These are phyloP conservation scores for Microcera coccophila DNA, from an alignment of 2,329 filamentous ascomycete species.

Conservation along the genomic window DNA sequence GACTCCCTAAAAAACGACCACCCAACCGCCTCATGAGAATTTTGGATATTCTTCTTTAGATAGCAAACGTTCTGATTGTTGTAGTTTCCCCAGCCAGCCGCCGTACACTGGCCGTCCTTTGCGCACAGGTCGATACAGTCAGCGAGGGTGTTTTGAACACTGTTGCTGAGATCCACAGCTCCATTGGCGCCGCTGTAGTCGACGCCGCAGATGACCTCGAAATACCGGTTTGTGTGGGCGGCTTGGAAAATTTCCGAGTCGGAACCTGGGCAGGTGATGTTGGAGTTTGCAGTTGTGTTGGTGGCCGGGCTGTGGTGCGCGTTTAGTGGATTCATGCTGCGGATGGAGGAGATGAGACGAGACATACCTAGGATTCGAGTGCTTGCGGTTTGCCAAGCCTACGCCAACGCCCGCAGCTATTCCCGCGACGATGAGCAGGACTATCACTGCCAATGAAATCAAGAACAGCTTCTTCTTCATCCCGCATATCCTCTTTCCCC, in stretches of 20 bases:
- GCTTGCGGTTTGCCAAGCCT: neutral
- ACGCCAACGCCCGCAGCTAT: neutral
- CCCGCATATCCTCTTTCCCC: neutral
- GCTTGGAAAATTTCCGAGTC: conserved; percentile 12
- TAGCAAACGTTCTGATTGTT: conserved; percentile 17
- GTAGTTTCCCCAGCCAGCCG: conserved; percentile 19
- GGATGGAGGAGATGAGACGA: neutral
- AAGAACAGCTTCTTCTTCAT: neutral
- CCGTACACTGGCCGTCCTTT: conserved; percentile 12
- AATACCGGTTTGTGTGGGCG: conserved; percentile 5
- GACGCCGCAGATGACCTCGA: conserved; percentile 16
- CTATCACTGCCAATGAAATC: neutral
- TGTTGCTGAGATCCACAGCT: conserved; percentile 10
- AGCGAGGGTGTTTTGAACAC: conserved; percentile 14
- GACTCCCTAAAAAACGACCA: conserved; percentile 1
- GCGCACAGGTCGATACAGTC: conserved; percentile 24
- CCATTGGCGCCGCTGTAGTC: conserved; percentile 16
- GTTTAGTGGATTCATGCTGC: neutral
- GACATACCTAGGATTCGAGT: neutral
- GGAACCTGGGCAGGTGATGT: conserved; percentile 14
- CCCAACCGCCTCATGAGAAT: conserved; percentile 1
- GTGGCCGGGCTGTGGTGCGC: neutral
- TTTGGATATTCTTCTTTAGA: conserved; percentile 19
- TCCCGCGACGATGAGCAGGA: neutral
- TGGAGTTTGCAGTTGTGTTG: conserved; percentile 4